Conservation (phyloP, 768 basidiomycete genomes). For the Termitomyces sp. region DNA sequence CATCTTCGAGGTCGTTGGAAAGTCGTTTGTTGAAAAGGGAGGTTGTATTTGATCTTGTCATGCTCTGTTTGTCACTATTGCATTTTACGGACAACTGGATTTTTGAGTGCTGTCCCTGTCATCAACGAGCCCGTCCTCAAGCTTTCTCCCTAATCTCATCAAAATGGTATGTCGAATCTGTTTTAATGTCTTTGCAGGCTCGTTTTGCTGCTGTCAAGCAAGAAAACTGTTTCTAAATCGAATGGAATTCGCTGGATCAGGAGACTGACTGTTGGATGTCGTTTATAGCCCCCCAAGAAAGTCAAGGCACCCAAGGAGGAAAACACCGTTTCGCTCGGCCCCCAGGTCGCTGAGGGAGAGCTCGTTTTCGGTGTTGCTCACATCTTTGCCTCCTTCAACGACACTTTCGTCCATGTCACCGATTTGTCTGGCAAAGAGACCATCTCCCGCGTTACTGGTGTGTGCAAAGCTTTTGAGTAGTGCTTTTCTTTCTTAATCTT, state of each 20-base stretch:
- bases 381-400: constrained; percentile 99
- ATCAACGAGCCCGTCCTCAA: constrained; percentile 28
- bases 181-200: not conserved
- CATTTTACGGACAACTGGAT: not conserved
- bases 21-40: no score
- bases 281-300: constrained; percentile 75
- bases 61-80: constrained; percentile 10
- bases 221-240: constrained; percentile 1
- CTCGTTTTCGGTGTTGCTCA: constrained; percentile 97
- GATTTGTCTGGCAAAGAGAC: constrained; percentile 99
- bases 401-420: constrained; percentile 98
- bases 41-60: constrained; percentile 1
- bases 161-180: constrained; percentile 32
- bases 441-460: constrained; percentile 96
- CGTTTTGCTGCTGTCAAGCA: not conserved
- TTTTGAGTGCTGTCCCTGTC: constrained; percentile 15
- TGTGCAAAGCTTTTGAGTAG: constrained; percentile 16
- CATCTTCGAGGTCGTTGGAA: no score
- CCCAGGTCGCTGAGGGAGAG: constrained; percentile 94
- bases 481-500: not conserved
- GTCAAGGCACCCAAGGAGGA: constrained; percentile 74
- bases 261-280: constrained; percentile 9
- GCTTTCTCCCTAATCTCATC: constrained; percentile 21
- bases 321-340: constrained; percentile 85
- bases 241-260: constrained; percentile 39